Percentiles rank a stretch among this genome's conserved stretches.
Evolutionary conservation across 129 eudicot genomes (phyloP).

Genomic region (Artemisia argyi): DNA sequence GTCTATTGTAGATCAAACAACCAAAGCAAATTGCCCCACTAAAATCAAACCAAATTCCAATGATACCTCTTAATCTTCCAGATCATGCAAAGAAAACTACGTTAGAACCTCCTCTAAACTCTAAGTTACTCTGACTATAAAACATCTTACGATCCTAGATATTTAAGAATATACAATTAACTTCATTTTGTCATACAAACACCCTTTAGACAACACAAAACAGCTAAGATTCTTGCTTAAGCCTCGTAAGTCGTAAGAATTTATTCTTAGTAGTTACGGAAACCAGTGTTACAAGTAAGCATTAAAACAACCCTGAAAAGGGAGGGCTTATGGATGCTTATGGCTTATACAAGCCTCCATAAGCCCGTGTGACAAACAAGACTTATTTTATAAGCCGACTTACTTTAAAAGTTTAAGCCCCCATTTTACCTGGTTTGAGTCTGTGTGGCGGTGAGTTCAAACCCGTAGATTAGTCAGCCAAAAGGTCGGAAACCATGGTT

Average conservation of each 20-base stretch:
- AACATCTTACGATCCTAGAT: too few relatives aligned
- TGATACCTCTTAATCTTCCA: neutral
- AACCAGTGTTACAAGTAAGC: neutral
- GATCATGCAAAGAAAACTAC: neutral
- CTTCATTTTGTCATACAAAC: neutral
- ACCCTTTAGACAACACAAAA: neutral
- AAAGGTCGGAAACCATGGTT: neutral
- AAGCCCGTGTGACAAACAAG: too few relatives aligned
- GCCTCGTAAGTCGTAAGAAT: neutral
- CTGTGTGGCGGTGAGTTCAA: too few relatives aligned
- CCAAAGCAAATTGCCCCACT: neutral
- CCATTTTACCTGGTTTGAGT: too few relatives aligned
- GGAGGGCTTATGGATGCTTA: too few relatives aligned
- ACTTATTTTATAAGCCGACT: too few relatives aligned
- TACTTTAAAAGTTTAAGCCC: too few relatives aligned
- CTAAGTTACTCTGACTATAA: too few relatives aligned
- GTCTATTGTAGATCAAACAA: neutral
- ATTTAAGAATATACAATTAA: neutral
- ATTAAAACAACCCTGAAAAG: too few relatives aligned
- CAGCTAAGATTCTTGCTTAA: neutral
- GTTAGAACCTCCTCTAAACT: neutral
- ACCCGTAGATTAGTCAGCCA: too few relatives aligned
- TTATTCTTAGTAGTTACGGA: neutral
- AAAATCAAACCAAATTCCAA: neutral
- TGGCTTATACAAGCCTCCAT: too few relatives aligned